Evolutionary conservation across 768 basidiomycete genomes (phyloP), one percentile per base, ranked within the genome.

Genomic region (Ramaria sp.): DNA sequence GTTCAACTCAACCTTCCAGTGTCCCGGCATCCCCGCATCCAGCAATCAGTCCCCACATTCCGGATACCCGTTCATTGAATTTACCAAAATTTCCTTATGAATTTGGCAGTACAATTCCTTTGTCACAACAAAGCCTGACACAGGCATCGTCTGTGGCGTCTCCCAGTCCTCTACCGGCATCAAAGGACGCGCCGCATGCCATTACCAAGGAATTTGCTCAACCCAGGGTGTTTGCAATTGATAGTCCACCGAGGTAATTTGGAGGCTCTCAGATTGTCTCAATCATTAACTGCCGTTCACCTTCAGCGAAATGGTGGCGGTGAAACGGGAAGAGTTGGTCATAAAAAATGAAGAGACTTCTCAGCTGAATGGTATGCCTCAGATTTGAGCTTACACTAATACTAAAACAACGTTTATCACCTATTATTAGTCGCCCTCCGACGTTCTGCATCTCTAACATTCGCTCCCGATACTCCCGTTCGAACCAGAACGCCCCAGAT

Each of bases 1-100:
- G 54, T 27, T 24, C 48, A n/a, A 56, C 54, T 17, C 54, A 56
- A 34, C 43, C 46, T 5, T 56, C 54, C 31, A 48, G 33, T 19
- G 12, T 56, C 12, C 54, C 54, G 7, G 30, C 31, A 24, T 49
- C 54, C 7, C 45, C 27, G 6, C 24, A 31, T 19, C 20, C 20
- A 17, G 22, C 6, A 20, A 19, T 6, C 17, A 13, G 19, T 48
- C 7, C 5, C 15, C 41, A 19, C 41, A 42, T 42, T 42, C 19
- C 4, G 41, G 15, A 5, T 11, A 5, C 33, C 43, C 22, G 17
- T 45, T n/a, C 15, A n/a, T n/a, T 15, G 6, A 45, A 45, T 15
- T 45, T 24, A 5, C 43, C 17, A 6, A 5, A 45, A 45, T 15
- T 5, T 17, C 10, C 17, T 27, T 27, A 13, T 27, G 10, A 46